Conservation (phyloP, 352 stramenopile genomes). For the Peronospora destructor region DNA sequence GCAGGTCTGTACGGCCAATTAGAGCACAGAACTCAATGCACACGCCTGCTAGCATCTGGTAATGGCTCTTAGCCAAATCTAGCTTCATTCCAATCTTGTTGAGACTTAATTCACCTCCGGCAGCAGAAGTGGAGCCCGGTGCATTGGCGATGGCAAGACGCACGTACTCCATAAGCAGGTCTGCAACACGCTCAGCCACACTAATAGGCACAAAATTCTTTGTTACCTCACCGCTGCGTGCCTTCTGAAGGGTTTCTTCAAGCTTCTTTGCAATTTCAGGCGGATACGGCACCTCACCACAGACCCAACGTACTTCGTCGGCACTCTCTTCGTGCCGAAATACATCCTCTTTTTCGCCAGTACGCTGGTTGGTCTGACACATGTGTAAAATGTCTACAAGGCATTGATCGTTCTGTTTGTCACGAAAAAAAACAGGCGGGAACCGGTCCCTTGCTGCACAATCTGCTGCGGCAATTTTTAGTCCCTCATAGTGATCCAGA, state of each 20-base stretch:
- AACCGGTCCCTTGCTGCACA: slow-evolving; percentile 80
- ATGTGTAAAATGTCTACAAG: slow-evolving; percentile 88
- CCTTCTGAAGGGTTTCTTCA: slow-evolving; percentile 81
- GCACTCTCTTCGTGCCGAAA: slow-evolving; percentile 79
- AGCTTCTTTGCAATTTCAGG: slow-evolving; percentile 77
- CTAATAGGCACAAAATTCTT: slow-evolving; percentile 88
- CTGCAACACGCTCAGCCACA: slow-evolving; percentile 80
- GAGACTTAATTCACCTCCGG: slow-evolving; percentile 32
- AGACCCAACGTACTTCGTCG: slow-evolving; percentile 80
- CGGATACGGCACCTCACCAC: slow-evolving; percentile 71
- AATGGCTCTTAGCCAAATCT: slow-evolving; percentile 90
- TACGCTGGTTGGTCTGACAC: slow-evolving; percentile 85
- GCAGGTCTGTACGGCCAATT: slow-evolving; percentile 73
- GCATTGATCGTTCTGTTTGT: slow-evolving; percentile 85
- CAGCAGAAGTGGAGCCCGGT: slow-evolving; percentile 33
- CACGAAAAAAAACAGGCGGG: slow-evolving; percentile 83
- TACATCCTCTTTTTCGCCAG: slow-evolving; percentile 81
- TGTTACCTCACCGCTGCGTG: slow-evolving; percentile 67
- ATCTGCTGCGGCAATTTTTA: slow-evolving; percentile 75
- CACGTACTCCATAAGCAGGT: slow-evolving; percentile 88
- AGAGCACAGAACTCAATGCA: slow-evolving; percentile 93
- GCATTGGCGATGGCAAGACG: slow-evolving; percentile 82
- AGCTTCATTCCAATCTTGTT: slow-evolving; percentile 71
- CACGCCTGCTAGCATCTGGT: slow-evolving; percentile 94
- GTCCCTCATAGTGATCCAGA: slow-evolving; percentile 92